phyloP scores from a whole-genome alignment of 2,329 filamentous ascomycete genomes.

The Dothidotthia symphoricarpi region DNA sequence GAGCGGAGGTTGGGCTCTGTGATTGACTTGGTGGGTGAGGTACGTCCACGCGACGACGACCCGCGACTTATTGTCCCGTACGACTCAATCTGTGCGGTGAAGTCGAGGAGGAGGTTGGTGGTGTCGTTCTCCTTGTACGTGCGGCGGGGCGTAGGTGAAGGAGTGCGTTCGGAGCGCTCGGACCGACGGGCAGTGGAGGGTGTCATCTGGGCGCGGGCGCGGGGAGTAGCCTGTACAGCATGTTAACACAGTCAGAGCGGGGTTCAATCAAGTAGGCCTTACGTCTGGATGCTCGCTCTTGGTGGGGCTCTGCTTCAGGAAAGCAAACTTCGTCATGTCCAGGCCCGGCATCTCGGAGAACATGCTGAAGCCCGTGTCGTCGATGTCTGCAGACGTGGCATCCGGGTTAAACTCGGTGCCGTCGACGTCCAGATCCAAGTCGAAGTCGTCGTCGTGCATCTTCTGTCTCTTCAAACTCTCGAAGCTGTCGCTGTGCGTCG shows the following conservation, averaged over 20 bases:
- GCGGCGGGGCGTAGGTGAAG: slow-evolving; percentile 55
- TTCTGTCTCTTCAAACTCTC: slow-evolving; percentile 24
- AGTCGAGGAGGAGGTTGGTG: slow-evolving; percentile 80
- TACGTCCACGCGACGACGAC: slow-evolving; percentile 39
- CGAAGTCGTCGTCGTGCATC: slow-evolving; percentile 18
- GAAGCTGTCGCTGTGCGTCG: slow-evolving; percentile 21
- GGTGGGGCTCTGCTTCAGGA: slow-evolving; percentile 60
- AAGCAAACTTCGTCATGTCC: slow-evolving; percentile 80
- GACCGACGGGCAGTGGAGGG: slow-evolving; percentile 51
- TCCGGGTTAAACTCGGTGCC: slow-evolving; percentile 37
- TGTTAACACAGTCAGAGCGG: slow-evolving; percentile 5
- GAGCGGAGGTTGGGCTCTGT: slow-evolving; percentile 52
- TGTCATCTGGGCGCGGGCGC: slow-evolving; percentile 44
- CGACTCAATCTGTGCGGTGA: slow-evolving; percentile 73
- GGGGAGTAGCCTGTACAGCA: slow-evolving; percentile 32
- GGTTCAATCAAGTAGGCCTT: slow-evolving; percentile 4
- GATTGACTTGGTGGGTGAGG: slow-evolving; percentile 54
- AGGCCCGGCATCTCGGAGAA: slow-evolving; percentile 79
- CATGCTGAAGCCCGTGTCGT: slow-evolving; percentile 76
- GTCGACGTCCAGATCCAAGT: slow-evolving; percentile 26
- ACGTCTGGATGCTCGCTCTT: slow-evolving; percentile 36
- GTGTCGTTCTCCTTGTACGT: slow-evolving; percentile 57
- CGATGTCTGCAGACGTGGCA: slow-evolving; percentile 44
- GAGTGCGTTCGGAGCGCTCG: slow-evolving; percentile 41
- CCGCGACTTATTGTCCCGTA: slow-evolving; percentile 45